Conservation (phyloP, 352 stramenopile species). For the Phytophthora tentaculata region DNA sequence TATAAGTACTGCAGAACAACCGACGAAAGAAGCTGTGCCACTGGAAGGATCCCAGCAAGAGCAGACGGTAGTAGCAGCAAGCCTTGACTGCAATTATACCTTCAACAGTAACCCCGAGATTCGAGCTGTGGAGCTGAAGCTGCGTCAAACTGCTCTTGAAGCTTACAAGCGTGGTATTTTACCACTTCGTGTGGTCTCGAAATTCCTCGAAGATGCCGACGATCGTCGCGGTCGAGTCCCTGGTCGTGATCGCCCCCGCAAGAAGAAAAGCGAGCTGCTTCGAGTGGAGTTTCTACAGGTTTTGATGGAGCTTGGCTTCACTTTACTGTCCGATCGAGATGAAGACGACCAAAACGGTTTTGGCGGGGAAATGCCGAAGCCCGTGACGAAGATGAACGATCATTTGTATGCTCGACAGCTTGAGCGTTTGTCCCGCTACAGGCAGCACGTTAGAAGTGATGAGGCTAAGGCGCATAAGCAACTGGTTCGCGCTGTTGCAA, state of each 20-base stretch:
- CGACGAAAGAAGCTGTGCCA: not conserved
- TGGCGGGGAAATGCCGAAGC: slow-evolving; percentile 13
- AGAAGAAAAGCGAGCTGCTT: slow-evolving; percentile 56
- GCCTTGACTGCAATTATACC: slow-evolving; percentile 79
- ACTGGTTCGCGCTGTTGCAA: slow-evolving; percentile 59
- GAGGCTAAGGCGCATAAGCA: slow-evolving; percentile 62
- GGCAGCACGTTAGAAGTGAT: slow-evolving; percentile 54
- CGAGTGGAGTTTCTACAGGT: slow-evolving; percentile 92
- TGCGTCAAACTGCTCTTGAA: slow-evolving; percentile 73
- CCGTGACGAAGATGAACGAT: slow-evolving; percentile 65
- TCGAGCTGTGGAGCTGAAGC: slow-evolving; percentile 85
- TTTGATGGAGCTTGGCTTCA: slow-evolving; percentile 94
- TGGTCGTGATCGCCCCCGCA: slow-evolving; percentile 8
- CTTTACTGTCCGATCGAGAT: slow-evolving; percentile 58
- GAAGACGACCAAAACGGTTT: slow-evolving; percentile 36
- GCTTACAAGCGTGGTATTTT: slow-evolving; percentile 74
- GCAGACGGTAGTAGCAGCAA: slow-evolving; percentile 5
- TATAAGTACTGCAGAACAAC: not conserved
- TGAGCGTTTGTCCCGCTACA: slow-evolving; percentile 71
- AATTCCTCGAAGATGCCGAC: slow-evolving; percentile 65
- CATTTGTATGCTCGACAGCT: slow-evolving; percentile 84
- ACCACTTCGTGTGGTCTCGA: slow-evolving; percentile 71
- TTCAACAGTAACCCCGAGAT: slow-evolving; percentile 85
- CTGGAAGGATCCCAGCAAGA: not conserved
- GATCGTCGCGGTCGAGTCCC: slow-evolving; percentile 29